Evolutionary conservation across 2,329 filamentous ascomycete genomes (phyloP), one percentile per base, ranked within the genome.

Genomic region (Thermoascus crustaceus): DNA sequence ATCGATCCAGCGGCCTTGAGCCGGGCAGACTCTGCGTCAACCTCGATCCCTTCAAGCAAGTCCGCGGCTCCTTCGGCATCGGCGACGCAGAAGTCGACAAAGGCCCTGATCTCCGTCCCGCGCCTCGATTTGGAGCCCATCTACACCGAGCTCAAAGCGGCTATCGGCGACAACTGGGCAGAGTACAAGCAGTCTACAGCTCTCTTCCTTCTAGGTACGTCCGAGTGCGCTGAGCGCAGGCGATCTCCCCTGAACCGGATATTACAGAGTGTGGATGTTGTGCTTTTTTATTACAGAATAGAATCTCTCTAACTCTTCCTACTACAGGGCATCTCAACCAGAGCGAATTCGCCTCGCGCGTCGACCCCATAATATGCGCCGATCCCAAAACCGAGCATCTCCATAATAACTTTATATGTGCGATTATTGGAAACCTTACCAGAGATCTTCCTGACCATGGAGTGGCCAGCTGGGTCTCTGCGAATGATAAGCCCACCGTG

Each of bases 391-490:
- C 61, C 17, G 70, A 73, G 50, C 72, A 75, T 46, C 67, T 78
- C 5, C 77, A 81, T 57, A 81, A 81, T 48, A 71, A 73, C 30
- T 68, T 80, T 26, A 55, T 80, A 39, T 67, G 69, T 47, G 72
- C 72, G 14, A 68, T 81, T 32, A 72, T 73, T 43, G 71, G 67
- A 14, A 81, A 81, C 47, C 63, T 71, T 14, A 65, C 63, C 40
- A 69, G 76, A 49, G 77, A 81, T 49, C 61, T 72, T 20, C 77
- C 77, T 1, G 73, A 77, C 35, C 70, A 75, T 39, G 75, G 75
- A 27, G 72, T 79, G 39, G 77, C 77, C 41, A 71, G 67, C 47
- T 81, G 75, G 74, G 77, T 81, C 31, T 72, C 73, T 24, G 75
- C 75, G 21, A 77, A 75, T 41, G 68, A 71, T 53, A 71, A 71